Evolutionary conservation across 305 asterid species (phyloP), one percentile per base, ranked within the genome.

Genomic region (Fraxinus floribunda): DNA sequence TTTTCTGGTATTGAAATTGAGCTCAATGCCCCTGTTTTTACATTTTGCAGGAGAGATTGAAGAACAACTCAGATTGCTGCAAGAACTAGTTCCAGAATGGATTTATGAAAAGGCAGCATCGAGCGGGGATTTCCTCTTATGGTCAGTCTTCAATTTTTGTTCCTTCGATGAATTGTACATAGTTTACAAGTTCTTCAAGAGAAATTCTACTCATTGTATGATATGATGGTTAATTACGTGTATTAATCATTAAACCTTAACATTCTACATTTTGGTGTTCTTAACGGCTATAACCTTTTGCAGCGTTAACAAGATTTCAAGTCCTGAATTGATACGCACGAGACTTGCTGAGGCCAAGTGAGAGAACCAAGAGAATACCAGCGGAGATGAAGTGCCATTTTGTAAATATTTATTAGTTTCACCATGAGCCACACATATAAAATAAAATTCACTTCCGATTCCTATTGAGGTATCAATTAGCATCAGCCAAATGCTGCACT

Each of bases 51-150:
- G 85, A 62, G 97, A 90, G 84, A 90, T 89, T 34, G 98, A 94
- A 85, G 98, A 92, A 36, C 94, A 91, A 79, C 92, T 96, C 22
- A 87, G 88, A 73, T 82, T 93, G 87, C 91, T 96, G 87, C 93
- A 79, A 86, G 97, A 92, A 83, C 83, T 94, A 55, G 98, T 90
- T 82, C 98, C 98, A 0, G 99, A 96, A 76, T 96, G 98, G 98
- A 92, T 94, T 81, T 80, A 85, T 20, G 97, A 93, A 80, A 93
- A 93, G 85, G 13, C 81, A 29, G 79, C 88, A 3, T 81, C 82
- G 49, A 91, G 91, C 13, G 97, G 96, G 24, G 94, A 92, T 85
- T 81, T 86, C 83, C 90, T 93, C 80, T 11, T 95, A 70, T 86
- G 92, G 98, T 92, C 87, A 85, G 89, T 78, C 75, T 15, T 79